phyloP scores from a whole-genome alignment of 176 grass and related monocot species.

The Aechmea fasciata region DNA sequence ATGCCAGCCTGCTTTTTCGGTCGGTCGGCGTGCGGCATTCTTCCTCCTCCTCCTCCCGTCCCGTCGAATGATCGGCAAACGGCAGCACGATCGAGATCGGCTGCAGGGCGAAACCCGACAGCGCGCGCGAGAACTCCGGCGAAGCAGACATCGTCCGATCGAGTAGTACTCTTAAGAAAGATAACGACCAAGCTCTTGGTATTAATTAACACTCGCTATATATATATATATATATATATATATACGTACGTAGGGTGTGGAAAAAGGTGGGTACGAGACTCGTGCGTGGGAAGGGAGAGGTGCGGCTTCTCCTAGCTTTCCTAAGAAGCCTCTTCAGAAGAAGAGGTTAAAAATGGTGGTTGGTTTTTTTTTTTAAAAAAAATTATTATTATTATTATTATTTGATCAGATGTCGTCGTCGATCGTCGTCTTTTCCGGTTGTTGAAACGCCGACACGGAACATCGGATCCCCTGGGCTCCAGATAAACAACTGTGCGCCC shows the following conservation, averaged over 20 bases:
- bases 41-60: background rate
- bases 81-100: background rate
- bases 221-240: background rate
- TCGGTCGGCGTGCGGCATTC: constrained; percentile 59
- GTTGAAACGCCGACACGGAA: too few relatives aligned
- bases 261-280: background rate
- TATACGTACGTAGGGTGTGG: background rate
- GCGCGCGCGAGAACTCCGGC: constrained; percentile 58
- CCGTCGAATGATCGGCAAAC: background rate
- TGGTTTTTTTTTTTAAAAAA: too few relatives aligned
- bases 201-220: too few relatives aligned
- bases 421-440: too few relatives aligned
- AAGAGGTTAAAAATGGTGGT: background rate
- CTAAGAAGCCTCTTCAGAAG: background rate
- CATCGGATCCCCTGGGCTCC: too few relatives aligned
- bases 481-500: too few relatives aligned
- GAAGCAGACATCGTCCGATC: constrained; percentile 47
- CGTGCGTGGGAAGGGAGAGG: background rate
- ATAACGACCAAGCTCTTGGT: too few relatives aligned
- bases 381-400: too few relatives aligned
- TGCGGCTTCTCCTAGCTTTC: background rate
- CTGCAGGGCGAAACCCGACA: constrained; percentile 19
- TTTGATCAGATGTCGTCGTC: too few relatives aligned
- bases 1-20: constrained; percentile 34
- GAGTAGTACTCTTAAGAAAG: too few relatives aligned